Conservation (phyloP, 2,329 filamentous ascomycete genomes). For the Diplodia sapinea region DNA sequence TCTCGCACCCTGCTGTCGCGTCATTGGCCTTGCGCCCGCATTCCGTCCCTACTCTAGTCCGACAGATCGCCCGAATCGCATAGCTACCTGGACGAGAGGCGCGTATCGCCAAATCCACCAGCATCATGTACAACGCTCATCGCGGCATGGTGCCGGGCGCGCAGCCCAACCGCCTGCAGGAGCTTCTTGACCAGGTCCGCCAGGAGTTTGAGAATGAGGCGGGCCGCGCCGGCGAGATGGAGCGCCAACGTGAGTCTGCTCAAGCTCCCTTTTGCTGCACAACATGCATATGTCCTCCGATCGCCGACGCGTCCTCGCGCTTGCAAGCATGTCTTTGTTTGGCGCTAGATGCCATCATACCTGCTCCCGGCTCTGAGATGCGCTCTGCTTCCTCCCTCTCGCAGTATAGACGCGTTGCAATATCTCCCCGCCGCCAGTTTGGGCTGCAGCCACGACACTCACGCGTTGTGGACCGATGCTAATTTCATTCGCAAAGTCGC, state of each 20-base stretch:
- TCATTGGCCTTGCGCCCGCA: constrained; percentile 20
- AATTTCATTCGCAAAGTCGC: constrained; percentile 66
- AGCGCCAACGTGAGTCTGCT: constrained; percentile 82
- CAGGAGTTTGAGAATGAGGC: constrained; percentile 88
- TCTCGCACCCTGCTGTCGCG: constrained; percentile 13
- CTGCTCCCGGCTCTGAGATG: not conserved
- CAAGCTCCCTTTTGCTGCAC: constrained; percentile 19
- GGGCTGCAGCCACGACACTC: not conserved
- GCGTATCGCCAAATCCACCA: constrained; percentile 19
- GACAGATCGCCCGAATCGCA: not conserved
- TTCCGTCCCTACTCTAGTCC: not conserved
- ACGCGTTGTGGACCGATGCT: constrained; percentile 15
- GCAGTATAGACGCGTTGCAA: constrained; percentile 4
- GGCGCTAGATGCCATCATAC: not conserved
- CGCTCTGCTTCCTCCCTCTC: not conserved
- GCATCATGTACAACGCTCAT: constrained; percentile 82
- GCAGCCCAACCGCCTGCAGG: constrained; percentile 77
- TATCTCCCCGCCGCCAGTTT: not conserved
- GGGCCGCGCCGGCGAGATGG: constrained; percentile 82
- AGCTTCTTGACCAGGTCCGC: constrained; percentile 89
- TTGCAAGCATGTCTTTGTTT: not conserved
- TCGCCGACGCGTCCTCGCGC: constrained; percentile 18
- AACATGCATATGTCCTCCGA: not conserved
- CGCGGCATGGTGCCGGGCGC: constrained; percentile 76
- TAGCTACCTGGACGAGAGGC: constrained; percentile 9